Evolutionary conservation across 768 basidiomycete genomes (phyloP).

Genomic region (Tylopilus sp.): DNA sequence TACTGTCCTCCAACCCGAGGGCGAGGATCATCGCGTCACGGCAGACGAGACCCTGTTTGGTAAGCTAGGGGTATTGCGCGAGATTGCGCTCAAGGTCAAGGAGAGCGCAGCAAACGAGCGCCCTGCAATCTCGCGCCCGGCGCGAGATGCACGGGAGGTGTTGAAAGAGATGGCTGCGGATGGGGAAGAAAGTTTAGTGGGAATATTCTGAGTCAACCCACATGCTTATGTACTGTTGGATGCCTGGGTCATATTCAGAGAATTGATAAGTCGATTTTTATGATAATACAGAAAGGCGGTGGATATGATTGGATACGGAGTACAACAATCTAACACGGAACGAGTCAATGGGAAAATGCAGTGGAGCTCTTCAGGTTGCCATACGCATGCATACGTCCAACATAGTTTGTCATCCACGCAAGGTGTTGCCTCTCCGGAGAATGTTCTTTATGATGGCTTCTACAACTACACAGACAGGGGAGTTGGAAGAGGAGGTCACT

Average conservation of each 20-base stretch:
- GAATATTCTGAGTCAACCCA: conserved; percentile 22
- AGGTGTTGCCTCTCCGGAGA: background rate
- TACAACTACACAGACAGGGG: background rate
- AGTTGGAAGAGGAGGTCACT: background rate
- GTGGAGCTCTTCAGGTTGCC: too few species aligned
- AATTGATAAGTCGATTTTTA: too few species aligned
- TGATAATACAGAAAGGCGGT: too few species aligned
- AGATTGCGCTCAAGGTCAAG: conserved; percentile 69
- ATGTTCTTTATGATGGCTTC: background rate
- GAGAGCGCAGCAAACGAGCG: conserved; percentile 68
- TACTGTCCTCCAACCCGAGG: conserved; percentile 49
- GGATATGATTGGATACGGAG: too few species aligned
- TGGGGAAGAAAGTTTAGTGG: conserved; percentile 25
- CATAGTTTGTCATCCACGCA: background rate
- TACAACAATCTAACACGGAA: too few species aligned
- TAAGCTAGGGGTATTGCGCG: conserved; percentile 56
- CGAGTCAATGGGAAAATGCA: too few species aligned
- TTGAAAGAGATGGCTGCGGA: conserved; percentile 37
- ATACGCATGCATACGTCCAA: too few species aligned
- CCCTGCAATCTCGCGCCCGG: conserved; percentile 71
- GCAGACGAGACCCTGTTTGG: conserved; percentile 51
- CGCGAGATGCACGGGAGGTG: conserved; percentile 77
- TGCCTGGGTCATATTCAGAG: too few species aligned
- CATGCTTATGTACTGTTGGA: too few species aligned
- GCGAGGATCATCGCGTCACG: conserved; percentile 22